Conservation (phyloP, 148 eudicot species). For the Rhododendron molle region DNA sequence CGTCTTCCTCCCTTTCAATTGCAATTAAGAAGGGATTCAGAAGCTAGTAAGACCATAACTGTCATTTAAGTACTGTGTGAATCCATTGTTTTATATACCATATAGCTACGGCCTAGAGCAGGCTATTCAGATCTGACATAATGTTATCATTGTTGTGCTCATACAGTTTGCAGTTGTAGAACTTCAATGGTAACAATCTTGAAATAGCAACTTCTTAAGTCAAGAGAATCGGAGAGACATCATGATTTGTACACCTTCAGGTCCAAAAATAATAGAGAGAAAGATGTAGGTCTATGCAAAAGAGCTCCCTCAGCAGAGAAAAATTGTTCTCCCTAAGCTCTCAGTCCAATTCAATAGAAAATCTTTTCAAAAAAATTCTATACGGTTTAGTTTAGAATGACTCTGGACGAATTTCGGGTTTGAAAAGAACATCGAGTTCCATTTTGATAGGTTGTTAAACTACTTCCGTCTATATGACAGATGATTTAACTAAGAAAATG, state of each 20-base stretch:
- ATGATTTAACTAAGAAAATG: too few relatives aligned
- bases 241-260: background rate
- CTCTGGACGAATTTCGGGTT: too few relatives aligned
- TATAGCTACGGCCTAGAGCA: background rate
- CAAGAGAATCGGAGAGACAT: background rate
- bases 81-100: background rate
- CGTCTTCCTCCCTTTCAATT: background rate
- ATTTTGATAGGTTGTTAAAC: too few relatives aligned
- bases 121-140: background rate
- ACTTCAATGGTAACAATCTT: background rate
- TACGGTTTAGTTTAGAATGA: too few relatives aligned
- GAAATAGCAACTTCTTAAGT: background rate
- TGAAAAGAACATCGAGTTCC: too few relatives aligned
- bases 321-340: too few relatives aligned
- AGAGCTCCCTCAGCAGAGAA: too few relatives aligned
- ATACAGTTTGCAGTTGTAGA: background rate
- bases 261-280: too few relatives aligned
- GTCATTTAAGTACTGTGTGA: background rate
- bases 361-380: too few relatives aligned
- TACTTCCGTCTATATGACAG: too few relatives aligned
- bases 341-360: too few relatives aligned
- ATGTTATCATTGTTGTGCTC: background rate
- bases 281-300: too few relatives aligned
- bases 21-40: background rate
- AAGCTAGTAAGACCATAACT: background rate